A percentile compares a stretch with the other conserved stretches of the same genome.
Evolutionary conservation across 441 rosid genomes (phyloP).

Genomic region (Viola pubescens): DNA sequence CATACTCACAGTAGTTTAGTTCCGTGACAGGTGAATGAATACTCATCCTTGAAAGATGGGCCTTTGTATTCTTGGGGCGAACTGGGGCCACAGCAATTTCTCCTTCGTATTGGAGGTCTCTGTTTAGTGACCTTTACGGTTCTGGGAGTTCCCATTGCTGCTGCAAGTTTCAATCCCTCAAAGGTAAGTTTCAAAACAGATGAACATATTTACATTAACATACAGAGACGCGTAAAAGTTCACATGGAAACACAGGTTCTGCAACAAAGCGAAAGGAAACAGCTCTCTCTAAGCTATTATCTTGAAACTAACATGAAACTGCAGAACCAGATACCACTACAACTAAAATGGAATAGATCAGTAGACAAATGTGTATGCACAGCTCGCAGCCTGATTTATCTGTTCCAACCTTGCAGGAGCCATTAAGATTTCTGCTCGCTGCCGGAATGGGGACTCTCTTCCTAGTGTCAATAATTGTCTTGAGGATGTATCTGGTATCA

Average conservation of each 20-base stretch:
- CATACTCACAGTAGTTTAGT: constrained; percentile 8
- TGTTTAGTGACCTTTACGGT: constrained; percentile 66
- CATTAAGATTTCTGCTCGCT: constrained; percentile 72
- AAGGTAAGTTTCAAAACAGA: constrained; percentile 35
- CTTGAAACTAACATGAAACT: not conserved
- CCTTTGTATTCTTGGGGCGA: constrained; percentile 86
- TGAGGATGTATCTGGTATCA: constrained; percentile 81
- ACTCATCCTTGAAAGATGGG: constrained; percentile 74
- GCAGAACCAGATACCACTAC: too few species aligned
- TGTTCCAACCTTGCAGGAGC: constrained; percentile 51
- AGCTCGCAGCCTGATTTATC: not conserved
- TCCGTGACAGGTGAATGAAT: constrained; percentile 70
- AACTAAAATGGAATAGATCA: not conserved
- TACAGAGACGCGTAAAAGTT: not conserved
- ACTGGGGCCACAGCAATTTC: constrained; percentile 50
- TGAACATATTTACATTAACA: not conserved
- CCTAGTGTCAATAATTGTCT: constrained; percentile 64
- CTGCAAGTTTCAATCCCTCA: constrained; percentile 92
- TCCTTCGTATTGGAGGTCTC: constrained; percentile 78
- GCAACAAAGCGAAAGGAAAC: not conserved
- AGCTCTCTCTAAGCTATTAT: not conserved
- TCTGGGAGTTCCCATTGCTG: constrained; percentile 85
- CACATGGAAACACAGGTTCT: not conserved
- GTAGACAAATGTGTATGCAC: not conserved
- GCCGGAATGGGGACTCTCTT: constrained; percentile 91